Evolutionary conservation across 83 land plant species (phyloP).

Genomic region (Diphasiastrum complanatum): DNA sequence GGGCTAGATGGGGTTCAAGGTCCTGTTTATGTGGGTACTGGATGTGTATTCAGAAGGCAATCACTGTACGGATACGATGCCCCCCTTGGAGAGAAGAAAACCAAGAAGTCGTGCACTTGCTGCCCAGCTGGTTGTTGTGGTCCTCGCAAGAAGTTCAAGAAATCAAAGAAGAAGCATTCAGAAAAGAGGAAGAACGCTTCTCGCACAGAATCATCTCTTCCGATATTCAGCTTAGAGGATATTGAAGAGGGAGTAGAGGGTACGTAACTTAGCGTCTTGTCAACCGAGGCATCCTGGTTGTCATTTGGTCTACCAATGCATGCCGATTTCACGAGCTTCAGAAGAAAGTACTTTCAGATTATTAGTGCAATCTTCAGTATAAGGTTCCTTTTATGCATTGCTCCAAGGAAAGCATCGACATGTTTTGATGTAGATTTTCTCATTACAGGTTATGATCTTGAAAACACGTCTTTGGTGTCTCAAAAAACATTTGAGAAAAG

Average conservation of each 20-base stretch:
- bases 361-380: too few relatives aligned
- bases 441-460: constrained; percentile 55
- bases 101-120: constrained; percentile 40
- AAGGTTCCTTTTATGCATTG: too few relatives aligned
- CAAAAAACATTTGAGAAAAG: constrained; percentile 68
- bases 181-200: constrained; percentile 42
- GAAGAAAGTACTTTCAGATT: too few relatives aligned
- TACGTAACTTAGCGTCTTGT: neutral
- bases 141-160: constrained; percentile 43
- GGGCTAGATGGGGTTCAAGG: constrained; percentile 69
- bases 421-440: neutral
- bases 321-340: too few relatives aligned
- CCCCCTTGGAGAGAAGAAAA: constrained; percentile 47
- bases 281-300: neutral
- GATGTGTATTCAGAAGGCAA: constrained; percentile 61
- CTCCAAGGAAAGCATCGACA: too few relatives aligned
- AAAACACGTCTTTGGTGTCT: constrained; percentile 55
- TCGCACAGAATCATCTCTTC: constrained; percentile 58
- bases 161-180: constrained; percentile 38
- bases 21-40: constrained; percentile 73
- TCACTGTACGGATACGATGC: constrained; percentile 82
- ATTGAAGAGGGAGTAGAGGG: constrained; percentile 70
- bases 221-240: constrained; percentile 62
- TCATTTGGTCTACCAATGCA: too few relatives aligned
- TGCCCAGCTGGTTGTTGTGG: constrained; percentile 42